Evolutionary conservation across 169 alveolate genomes (phyloP), one percentile per base, ranked within the genome.

Genomic region (Babesia ovata): DNA sequence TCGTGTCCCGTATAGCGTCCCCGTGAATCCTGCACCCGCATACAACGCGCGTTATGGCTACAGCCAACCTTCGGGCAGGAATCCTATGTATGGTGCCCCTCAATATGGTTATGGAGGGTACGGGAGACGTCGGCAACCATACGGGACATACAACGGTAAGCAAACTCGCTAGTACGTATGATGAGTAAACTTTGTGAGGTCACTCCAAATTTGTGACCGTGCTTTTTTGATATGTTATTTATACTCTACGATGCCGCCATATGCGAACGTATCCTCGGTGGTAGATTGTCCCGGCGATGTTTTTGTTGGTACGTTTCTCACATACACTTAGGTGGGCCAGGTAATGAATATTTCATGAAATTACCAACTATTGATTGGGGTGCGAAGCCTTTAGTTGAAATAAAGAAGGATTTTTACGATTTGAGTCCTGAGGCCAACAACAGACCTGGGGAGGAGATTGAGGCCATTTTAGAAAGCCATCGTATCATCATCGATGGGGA

Each of bases 381-480:
- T 60, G 83, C 63, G 42, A 77, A 75, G 36, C 73, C 86, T 17
- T 62, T 84, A 60, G 91, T 86, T 50, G 87, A 86, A 36, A 87
- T 86, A 59, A 89, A 89, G 67, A 79, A 89, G 78, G 87, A 89
- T 19, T 73, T 89, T 54, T 79, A 71, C 70, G 72, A 76, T 48
- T 52, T 77, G 45, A 82, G 86, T 57, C 63, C 70, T n/a, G 82
- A 70, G 56, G 89, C 86, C 28, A 76, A 85, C 56, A 63, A 53
- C 36, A 66, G 91, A 19, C 84, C 91, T 33, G 84, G 86, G 17
- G 94, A 89, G 52, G 92, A 89, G 58, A 77, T 86, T 54, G 91
- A 89, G 70, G 79, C 60, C 22, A 86, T 86, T 28, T 48, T 89
- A 39, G 81, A 54, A 63, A 62, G 76, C 33, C 63, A 86, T 58